These are phyloP conservation scores for Earliella scabrosa DNA, from an alignment of 1,284 basidiomycete genomes.

Conservation along the genomic window DNA sequence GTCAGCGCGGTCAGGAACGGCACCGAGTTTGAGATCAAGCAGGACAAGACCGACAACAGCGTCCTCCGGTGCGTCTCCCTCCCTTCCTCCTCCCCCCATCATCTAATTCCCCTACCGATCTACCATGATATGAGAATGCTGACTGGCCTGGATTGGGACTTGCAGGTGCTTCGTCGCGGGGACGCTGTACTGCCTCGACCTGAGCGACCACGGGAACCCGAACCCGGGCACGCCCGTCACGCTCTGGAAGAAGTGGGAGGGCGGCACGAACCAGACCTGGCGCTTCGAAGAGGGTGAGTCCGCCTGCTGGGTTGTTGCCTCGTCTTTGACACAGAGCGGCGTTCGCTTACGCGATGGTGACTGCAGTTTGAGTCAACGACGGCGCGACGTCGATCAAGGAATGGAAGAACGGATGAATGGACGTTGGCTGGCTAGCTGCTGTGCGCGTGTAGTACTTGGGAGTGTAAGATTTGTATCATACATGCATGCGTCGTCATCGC, in stretches of 20 bases:
- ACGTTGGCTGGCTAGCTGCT: too few species aligned
- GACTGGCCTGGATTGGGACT: not conserved
- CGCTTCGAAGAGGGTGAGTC: conserved; percentile 30
- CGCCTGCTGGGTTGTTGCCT: not conserved
- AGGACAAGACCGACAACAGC: conserved; percentile 19
- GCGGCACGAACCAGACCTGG: conserved; percentile 32
- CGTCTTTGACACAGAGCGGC: not conserved
- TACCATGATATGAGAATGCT: too few species aligned
- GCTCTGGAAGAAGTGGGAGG: conserved; percentile 32
- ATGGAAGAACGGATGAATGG: too few species aligned
- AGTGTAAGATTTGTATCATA: too few species aligned
- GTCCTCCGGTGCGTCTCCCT: conserved; percentile 13
- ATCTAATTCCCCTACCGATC: not conserved
- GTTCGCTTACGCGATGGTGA: not conserved
- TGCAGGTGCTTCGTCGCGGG: conserved; percentile 26
- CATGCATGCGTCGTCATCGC: too few species aligned
- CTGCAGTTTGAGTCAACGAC: not conserved
- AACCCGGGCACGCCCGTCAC: conserved; percentile 29
- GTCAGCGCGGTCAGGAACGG: conserved; percentile 38
- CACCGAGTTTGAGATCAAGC: conserved; percentile 29
- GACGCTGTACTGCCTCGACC: conserved; percentile 28
- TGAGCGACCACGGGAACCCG: conserved; percentile 32
- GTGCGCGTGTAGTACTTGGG: too few species aligned
- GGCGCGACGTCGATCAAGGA: too few species aligned
- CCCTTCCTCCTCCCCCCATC: not conserved